Evolutionary conservation across 306 rosid species (phyloP), one percentile per base, ranked within the genome.

Genomic region (Lathyrus oleraceus): DNA sequence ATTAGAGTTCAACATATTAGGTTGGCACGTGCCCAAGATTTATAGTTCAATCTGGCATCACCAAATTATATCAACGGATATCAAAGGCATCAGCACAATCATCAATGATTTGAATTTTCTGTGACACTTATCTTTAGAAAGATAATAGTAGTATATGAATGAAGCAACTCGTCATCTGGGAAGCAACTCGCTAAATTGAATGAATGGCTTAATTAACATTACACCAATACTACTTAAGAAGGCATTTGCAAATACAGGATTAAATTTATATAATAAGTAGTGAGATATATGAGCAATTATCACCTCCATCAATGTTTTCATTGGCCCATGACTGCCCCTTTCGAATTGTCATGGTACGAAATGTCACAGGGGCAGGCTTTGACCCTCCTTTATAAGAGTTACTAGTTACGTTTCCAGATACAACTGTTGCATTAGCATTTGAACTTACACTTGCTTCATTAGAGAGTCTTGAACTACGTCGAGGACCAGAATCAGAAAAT

Each of bases 401-500:
- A 74, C 47, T 80, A 64, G 82, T 75, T 82, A 90, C 98, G 77
- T 85, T 88, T 79, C 92, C 88, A 21, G 88, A 70, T 49, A 81
- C 76, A 78, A 67, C 48, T 23, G 89, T 65, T 19, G 90, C 72
- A 76, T 85, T 84, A 57, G 79, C 79, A 77, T 84, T 91, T 52
- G 87, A 54, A 68, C 74, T 89, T 72, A 69, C 81, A 73, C 86
- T 89, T 35, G 89, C 70, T 67, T 90, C 96, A 66, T 79, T 82
- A 56, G 96, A 78, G 78, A 90, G 90, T 73, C 98, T 88, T 62
- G 89, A 85, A 80, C 97, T 93, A 67, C 98, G 87, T 71, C 98
- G 90, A 61, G 89, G 91, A 69, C 98, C 97, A 79, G 98, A 93
- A 88, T 93, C 98, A 81, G 91, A 84, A 79, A 91, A 90, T 79